Conservation (phyloP, 176 grass and related monocot species). For the Paspalum vaginatum region DNA sequence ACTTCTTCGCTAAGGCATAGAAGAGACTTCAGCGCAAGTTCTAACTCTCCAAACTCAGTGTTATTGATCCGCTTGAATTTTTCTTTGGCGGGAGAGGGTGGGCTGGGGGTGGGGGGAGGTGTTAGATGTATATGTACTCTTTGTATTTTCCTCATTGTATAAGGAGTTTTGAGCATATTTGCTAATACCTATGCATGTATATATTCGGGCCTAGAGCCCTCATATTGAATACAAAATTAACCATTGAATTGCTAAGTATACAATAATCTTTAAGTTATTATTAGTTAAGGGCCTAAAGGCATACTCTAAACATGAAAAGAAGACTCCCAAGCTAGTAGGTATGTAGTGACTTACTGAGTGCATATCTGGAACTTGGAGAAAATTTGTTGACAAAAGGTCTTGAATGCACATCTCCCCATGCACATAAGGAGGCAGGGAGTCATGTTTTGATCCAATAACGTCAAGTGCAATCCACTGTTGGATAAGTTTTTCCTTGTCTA, state of each 20-base stretch:
- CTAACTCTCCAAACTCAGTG: no score
- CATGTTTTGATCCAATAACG: conserved; percentile 30
- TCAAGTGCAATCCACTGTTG: conserved; percentile 47
- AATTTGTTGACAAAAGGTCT: conserved; percentile 33
- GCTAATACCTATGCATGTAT: no score
- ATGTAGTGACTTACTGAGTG: conserved; percentile 26
- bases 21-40: no score
- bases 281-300: neutral
- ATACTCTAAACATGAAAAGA: neutral
- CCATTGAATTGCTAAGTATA: neutral
- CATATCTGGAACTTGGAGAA: conserved; percentile 7
- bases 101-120: no score
- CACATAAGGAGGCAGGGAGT: conserved; percentile 29
- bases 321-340: neutral
- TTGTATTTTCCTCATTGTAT: no score
- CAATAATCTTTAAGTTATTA: neutral
- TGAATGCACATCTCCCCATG: conserved; percentile 31
- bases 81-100: no score
- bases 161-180: no score
- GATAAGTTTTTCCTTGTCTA: conserved; percentile 43
- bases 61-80: no score
- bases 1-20: no score
- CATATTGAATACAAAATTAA: no score
- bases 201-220: no score
- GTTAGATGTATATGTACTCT: no score